phyloP scores from a whole-genome alignment of 164 flowering plant species.

The Cinnamomum micranthum region DNA sequence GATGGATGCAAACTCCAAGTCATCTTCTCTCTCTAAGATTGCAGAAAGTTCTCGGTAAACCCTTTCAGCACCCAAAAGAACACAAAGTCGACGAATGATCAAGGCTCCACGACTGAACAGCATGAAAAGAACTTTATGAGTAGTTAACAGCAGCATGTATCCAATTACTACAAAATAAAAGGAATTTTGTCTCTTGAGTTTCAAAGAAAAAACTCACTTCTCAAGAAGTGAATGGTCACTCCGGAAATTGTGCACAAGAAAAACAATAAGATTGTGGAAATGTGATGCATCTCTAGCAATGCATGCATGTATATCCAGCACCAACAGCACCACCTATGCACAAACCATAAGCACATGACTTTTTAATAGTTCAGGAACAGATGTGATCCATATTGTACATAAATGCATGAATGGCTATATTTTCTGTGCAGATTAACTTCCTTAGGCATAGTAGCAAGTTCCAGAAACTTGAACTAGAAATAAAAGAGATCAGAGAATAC shows the following conservation, averaged over 20 bases:
- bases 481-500: neutral
- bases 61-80: conserved; percentile 83
- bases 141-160: neutral
- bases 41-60: conserved; percentile 85
- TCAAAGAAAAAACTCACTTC: conserved; percentile 55
- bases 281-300: conserved; percentile 77
- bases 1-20: conserved; percentile 82
- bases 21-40: conserved; percentile 77
- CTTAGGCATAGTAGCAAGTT: neutral
- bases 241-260: conserved; percentile 69
- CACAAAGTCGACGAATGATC: conserved; percentile 88
- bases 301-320: conserved; percentile 93
- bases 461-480: neutral
- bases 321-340: conserved; percentile 85
- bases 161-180: neutral
- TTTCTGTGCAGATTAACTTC: neutral
- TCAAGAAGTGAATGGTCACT: conserved; percentile 73
- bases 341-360: neutral
- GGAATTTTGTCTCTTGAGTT: neutral
- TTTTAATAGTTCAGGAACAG: neutral
- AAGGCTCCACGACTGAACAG: conserved; percentile 84
- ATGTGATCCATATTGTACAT: neutral
- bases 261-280: conserved; percentile 72
- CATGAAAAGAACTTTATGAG: conserved; percentile 1
- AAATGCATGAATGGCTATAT: neutral